These are phyloP conservation scores for Lyophyllum atratum DNA, from an alignment of 768 basidiomycete species.

Conservation along the genomic window DNA sequence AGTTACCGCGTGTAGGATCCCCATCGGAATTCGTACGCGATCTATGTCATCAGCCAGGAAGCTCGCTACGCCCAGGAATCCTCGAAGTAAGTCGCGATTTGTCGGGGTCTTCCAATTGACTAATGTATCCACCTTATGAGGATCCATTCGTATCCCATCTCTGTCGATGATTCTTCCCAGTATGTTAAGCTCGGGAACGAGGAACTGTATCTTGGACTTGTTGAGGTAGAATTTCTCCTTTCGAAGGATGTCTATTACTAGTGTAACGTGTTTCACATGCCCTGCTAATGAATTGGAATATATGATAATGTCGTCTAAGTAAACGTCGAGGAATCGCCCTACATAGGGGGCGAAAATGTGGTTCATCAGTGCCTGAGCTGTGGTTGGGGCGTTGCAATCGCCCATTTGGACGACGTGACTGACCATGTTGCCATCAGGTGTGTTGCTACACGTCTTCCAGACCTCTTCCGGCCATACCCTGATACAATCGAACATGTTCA, in stretches of 20 bases:
- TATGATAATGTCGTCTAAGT: too few species aligned
- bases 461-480: too few species aligned
- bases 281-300: conserved; percentile 36
- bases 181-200: conserved; percentile 25
- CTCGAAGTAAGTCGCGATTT: conserved; percentile 22
- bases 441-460: too few species aligned
- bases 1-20: conserved; percentile 17
- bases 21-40: conserved; percentile 27
- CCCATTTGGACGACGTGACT: too few species aligned
- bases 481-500: too few species aligned
- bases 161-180: conserved; percentile 10
- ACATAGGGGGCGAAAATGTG: too few species aligned
- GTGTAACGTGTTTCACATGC: conserved; percentile 27
- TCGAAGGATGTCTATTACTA: conserved; percentile 24
- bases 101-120: conserved; percentile 15
- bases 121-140: neutral
- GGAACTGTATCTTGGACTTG: conserved; percentile 23
- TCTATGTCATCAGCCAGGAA: conserved; percentile 25
- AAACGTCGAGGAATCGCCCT: too few species aligned
- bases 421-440: too few species aligned
- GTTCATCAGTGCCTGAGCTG: too few species aligned
- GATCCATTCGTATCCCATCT: neutral
- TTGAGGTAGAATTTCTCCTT: conserved; percentile 27
- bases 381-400: too few species aligned
- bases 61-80: conserved; percentile 34